Percentiles rank a stretch among this genome's conserved stretches.
These are phyloP conservation scores for Kurtzmaniella quercitrusa DNA, from an alignment of 1,139 yeast species.

Conservation along the genomic window DNA sequence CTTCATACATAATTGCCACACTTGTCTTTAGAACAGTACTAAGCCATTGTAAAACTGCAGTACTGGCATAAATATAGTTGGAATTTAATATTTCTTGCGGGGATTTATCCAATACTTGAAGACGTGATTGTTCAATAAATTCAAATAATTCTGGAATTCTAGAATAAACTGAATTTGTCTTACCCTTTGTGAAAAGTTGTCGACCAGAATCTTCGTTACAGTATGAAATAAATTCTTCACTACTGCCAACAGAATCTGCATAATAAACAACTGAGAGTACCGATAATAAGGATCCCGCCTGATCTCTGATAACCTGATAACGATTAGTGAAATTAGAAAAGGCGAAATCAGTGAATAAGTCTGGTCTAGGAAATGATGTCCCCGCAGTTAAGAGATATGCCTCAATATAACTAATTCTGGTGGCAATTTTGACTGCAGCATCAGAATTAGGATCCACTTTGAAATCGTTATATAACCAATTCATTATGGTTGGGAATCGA, in stretches of 20 bases:
- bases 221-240: constrained; percentile 38
- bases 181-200: constrained; percentile 9
- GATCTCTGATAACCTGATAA: constrained; percentile 73
- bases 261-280: constrained; percentile 52
- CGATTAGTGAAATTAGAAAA: constrained; percentile 54
- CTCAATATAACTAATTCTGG: constrained; percentile 56
- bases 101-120: constrained; percentile 25
- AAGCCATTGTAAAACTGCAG: constrained; percentile 43
- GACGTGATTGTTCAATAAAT: constrained; percentile 42
- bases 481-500: constrained; percentile 54
- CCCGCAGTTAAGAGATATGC: constrained; percentile 52
- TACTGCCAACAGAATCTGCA: constrained; percentile 44
- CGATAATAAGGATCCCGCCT: constrained; percentile 63
- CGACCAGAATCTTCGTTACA: constrained; percentile 26
- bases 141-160: constrained; percentile 35
- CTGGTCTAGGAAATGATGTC: constrained; percentile 56
- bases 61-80: constrained; percentile 44
- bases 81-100: constrained; percentile 48
- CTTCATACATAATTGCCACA: constrained; percentile 36
- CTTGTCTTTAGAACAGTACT: constrained; percentile 40
- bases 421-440: constrained; percentile 65
- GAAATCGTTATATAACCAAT: constrained; percentile 41
- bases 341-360: constrained; percentile 44
- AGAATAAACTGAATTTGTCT: constrained; percentile 22
- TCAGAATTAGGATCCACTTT: constrained; percentile 51